Evolutionary conservation across 1,139 yeast species (phyloP).

Genomic region (Casaregolazyma lundiana): DNA sequence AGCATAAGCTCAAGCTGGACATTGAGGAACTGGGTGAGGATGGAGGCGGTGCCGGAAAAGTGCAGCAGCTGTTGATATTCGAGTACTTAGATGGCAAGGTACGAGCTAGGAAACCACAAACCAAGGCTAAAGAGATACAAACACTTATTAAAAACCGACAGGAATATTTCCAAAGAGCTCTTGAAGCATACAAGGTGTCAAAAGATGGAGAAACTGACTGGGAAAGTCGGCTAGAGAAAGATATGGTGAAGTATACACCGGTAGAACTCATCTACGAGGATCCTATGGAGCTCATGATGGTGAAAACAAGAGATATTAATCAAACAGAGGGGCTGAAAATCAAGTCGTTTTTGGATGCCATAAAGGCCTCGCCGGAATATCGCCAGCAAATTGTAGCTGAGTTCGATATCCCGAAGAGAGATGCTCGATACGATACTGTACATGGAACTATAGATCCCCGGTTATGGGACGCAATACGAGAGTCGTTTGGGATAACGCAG

Average conservation of each 20-base stretch:
- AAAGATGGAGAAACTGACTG: constrained; percentile 11
- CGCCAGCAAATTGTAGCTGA: constrained; percentile 55
- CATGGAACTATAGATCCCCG: constrained; percentile 37
- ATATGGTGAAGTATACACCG: constrained; percentile 45
- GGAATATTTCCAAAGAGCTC: constrained; percentile 45
- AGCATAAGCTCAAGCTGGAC: constrained; percentile 30
- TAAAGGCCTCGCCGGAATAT: constrained; percentile 41
- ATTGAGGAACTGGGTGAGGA: constrained; percentile 19
- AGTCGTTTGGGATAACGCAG: constrained; percentile 40
- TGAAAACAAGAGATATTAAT: neutral
- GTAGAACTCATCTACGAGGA: constrained; percentile 14
- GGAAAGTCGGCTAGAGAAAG: constrained; percentile 34
- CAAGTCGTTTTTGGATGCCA: constrained; percentile 42
- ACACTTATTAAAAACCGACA: constrained; percentile 58
- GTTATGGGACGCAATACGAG: constrained; percentile 45
- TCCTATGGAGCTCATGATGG: constrained; percentile 19
- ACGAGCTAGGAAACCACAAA: constrained; percentile 27
- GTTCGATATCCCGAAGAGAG: constrained; percentile 40
- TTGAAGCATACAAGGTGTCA: constrained; percentile 32
- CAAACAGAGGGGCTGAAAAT: constrained; percentile 32
- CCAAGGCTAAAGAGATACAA: constrained; percentile 44
- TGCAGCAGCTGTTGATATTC: constrained; percentile 58
- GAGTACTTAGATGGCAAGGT: constrained; percentile 72
- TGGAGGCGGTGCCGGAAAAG: constrained; percentile 22
- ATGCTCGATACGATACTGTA: constrained; percentile 37